Evolutionary conservation across 768 basidiomycete species (phyloP), one percentile per base, ranked within the genome.

Genomic region (Brasilioporus rufonigricans): DNA sequence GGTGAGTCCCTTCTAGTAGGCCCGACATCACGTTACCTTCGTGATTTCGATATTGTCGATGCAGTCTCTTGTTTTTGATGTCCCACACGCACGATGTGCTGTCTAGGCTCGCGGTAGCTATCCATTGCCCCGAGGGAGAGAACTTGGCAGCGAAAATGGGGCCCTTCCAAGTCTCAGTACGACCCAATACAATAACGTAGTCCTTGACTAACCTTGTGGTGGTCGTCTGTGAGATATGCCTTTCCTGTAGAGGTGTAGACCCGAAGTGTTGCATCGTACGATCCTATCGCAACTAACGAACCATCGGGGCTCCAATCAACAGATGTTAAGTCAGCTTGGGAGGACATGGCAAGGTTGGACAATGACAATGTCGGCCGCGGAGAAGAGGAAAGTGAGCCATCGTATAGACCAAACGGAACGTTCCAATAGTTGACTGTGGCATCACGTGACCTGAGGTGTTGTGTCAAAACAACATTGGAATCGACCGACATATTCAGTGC

Each of bases 91-190:
- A 90, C 5, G 85, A 77, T 3, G 85, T 87, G 9, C 84, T 82
- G 65, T 93, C 91, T 48, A 91, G 65, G 68, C 91, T 91, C 3
- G 86, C 89, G 11, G 88, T 86, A 41, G 86, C 70, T 48, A 93
- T 74, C 83, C 85, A 88, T 48, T 79, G 78, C 6, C 91, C 89
- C 33, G 81, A 79, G 56, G 77, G 81, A 13, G 90, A 93, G 63
- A 93, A 93, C 52, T 83, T 80, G 43, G 84, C 80, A 40, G 89
- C 81, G 64, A 93, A 92, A 67, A 93, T 85, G 29, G 90, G 87
- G 52, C 84, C 89, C 88, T 91, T 70, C 70, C 50, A 63, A 54
- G 57, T 61, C 61, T 70, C 50, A 66, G 65, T 56, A 59, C 48
- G 23, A 26, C 5, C 38, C 29, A 40, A 43, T 49, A 24, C 43